phyloP scores from a whole-genome alignment of 2,329 filamentous ascomycete species.

The Setomelanomma holmii region DNA sequence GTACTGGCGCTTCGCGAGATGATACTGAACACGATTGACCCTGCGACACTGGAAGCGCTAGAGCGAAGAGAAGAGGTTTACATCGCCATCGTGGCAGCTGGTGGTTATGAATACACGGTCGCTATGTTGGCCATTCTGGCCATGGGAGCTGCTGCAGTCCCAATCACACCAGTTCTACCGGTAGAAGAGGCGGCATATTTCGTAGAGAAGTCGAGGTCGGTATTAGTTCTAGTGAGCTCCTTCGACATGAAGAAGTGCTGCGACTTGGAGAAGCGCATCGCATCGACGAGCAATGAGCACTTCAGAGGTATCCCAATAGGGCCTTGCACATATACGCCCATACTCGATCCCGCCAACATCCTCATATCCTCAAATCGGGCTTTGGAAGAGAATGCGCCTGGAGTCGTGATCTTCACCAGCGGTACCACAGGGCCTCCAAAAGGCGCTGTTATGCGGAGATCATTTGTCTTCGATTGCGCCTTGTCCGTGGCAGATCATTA shows the following conservation, averaged over 20 bases:
- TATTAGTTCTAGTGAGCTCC: constrained; percentile 49
- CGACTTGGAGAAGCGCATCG: constrained; percentile 34
- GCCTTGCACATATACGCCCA: constrained; percentile 40
- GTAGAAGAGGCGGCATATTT: constrained; percentile 57
- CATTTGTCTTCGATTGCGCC: constrained; percentile 48
- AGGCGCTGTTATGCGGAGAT: constrained; percentile 54
- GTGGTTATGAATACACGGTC: constrained; percentile 58
- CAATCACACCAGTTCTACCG: constrained; percentile 52
- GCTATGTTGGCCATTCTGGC: constrained; percentile 57
- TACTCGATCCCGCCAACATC: constrained; percentile 43
- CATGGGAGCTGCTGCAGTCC: constrained; percentile 56
- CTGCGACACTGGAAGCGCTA: constrained; percentile 35
- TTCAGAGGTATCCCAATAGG: constrained; percentile 50
- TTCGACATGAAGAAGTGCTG: constrained; percentile 40
- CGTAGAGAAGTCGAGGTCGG: constrained; percentile 49
- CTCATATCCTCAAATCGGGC: constrained; percentile 51
- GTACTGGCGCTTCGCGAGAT: constrained; percentile 52
- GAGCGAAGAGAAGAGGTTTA: constrained; percentile 50
- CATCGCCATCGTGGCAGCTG: constrained; percentile 55
- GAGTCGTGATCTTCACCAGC: constrained; percentile 57
- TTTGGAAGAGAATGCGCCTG: constrained; percentile 50
- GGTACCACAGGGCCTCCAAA: constrained; percentile 57
- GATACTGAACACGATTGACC: constrained; percentile 40
- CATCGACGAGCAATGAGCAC: constrained; percentile 32
- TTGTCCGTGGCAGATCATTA: constrained; percentile 45